Evolutionary conservation across 495 filamentous ascomycete genomes (phyloP).

Genomic region (Aspergillus funiculosus): DNA sequence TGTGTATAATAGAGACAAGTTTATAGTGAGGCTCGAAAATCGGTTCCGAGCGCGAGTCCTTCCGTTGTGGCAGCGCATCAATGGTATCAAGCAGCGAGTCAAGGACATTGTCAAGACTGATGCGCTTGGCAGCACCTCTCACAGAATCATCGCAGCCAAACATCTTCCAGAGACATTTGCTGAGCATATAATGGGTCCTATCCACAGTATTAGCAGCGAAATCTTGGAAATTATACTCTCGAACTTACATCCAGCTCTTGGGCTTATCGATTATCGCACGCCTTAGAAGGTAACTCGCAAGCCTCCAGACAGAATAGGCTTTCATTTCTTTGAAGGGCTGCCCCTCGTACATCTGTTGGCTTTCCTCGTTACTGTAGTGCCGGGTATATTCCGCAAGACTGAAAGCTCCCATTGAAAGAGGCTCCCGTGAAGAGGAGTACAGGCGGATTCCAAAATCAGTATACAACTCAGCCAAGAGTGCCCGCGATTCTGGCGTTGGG

Average conservation of each 20-base stretch:
- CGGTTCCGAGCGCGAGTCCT: slow-evolving; percentile 69
- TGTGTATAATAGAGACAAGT: slow-evolving; percentile 79
- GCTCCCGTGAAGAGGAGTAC: slow-evolving; percentile 85
- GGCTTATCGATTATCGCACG: slow-evolving; percentile 68
- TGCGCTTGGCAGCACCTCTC: slow-evolving; percentile 42
- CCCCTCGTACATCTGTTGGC: slow-evolving; percentile 66
- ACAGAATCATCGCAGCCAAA: slow-evolving; percentile 52
- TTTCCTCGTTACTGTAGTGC: slow-evolving; percentile 62
- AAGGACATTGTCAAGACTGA: slow-evolving; percentile 55
- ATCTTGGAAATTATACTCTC: not conserved
- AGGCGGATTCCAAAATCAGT: slow-evolving; percentile 83
- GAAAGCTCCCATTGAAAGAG: slow-evolving; percentile 85
- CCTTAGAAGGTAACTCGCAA: slow-evolving; percentile 72
- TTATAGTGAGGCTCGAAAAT: slow-evolving; percentile 97
- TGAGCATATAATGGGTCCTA: slow-evolving; percentile 80
- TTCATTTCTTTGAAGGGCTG: slow-evolving; percentile 67
- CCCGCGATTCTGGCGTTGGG: slow-evolving; percentile 53
- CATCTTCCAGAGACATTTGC: slow-evolving; percentile 97
- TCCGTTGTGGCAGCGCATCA: slow-evolving; percentile 71
- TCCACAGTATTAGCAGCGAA: slow-evolving; percentile 7
- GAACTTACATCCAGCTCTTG: slow-evolving; percentile 75
- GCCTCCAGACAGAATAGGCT: slow-evolving; percentile 76
- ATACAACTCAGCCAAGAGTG: slow-evolving; percentile 75
- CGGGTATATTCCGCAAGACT: slow-evolving; percentile 66
- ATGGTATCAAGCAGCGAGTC: slow-evolving; percentile 69